Percentiles rank a stretch among this genome's conserved stretches.
phyloP scores from a whole-genome alignment of 257 asterid genomes.

The Petrea volubilis region DNA sequence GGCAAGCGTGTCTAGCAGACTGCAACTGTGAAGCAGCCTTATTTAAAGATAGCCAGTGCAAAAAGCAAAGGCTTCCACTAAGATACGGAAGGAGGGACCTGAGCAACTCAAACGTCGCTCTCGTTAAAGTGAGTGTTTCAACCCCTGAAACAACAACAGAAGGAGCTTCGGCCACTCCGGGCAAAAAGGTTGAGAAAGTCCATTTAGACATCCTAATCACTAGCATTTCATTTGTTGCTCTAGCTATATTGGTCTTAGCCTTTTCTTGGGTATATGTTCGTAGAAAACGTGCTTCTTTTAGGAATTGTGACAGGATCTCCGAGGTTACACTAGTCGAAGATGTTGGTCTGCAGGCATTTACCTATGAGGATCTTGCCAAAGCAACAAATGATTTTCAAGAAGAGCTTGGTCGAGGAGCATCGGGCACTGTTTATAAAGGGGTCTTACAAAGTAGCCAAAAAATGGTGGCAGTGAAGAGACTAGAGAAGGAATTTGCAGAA shows the following conservation, averaged over 20 bases:
- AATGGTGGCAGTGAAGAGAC: background rate
- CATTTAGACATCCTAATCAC: slow-evolving; percentile 22
- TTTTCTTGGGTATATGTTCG: slow-evolving; percentile 22
- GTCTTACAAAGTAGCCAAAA: slow-evolving; percentile 13
- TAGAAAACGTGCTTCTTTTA: background rate
- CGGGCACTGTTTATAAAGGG: slow-evolving; percentile 52
- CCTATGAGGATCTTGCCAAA: slow-evolving; percentile 28
- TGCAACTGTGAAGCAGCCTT: slow-evolving; percentile 57
- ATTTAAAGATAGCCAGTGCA: slow-evolving; percentile 25
- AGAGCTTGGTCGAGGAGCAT: slow-evolving; percentile 52
- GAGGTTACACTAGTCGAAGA: slow-evolving; percentile 23
- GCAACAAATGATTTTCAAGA: slow-evolving; percentile 47
- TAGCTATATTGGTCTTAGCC: slow-evolving; percentile 28
- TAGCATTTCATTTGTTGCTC: slow-evolving; percentile 20
- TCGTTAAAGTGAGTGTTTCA: slow-evolving; percentile 27
- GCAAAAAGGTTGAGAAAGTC: slow-evolving; percentile 15
- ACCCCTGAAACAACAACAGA: too few relatives aligned
- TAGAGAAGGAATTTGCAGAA: background rate
- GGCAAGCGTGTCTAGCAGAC: slow-evolving; percentile 42
- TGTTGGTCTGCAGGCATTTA: slow-evolving; percentile 34
- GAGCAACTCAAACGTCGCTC: slow-evolving; percentile 22
- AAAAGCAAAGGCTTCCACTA: slow-evolving; percentile 54
- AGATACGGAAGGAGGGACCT: slow-evolving; percentile 35
- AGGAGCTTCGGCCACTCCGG: background rate
- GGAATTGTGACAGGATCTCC: slow-evolving; percentile 20